A percentile compares a stretch with the other conserved stretches of the same genome.
Conservation (phyloP, 2,329 filamentous ascomycete genomes). For the Bipolaris sorokiniana region DNA sequence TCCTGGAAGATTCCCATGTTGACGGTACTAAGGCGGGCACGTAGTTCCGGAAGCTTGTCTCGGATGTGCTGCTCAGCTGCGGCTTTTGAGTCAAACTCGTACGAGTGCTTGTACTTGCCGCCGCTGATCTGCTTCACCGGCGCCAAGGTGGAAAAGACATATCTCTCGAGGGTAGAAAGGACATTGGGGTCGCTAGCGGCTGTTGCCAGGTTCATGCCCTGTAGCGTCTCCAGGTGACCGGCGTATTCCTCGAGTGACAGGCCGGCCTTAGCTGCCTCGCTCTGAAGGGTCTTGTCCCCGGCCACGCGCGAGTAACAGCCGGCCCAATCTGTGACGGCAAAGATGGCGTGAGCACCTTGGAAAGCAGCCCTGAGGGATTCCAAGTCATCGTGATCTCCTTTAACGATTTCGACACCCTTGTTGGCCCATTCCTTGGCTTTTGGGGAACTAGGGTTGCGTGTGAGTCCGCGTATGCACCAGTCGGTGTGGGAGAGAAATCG, state of each 20-base stretch:
- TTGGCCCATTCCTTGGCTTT: slow-evolving; percentile 41
- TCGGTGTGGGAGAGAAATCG: slow-evolving; percentile 29
- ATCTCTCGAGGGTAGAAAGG: slow-evolving; percentile 48
- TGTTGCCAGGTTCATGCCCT: slow-evolving; percentile 52
- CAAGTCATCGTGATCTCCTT: slow-evolving; percentile 22
- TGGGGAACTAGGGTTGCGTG: slow-evolving; percentile 51
- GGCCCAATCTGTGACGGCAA: slow-evolving; percentile 45
- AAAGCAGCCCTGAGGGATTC: slow-evolving; percentile 21
- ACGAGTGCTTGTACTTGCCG: slow-evolving; percentile 43
- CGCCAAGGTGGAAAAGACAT: slow-evolving; percentile 53
- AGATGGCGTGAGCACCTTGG: slow-evolving; percentile 37
- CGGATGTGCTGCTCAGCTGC: slow-evolving; percentile 23
- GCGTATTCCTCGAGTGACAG: slow-evolving; percentile 43
- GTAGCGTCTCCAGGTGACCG: slow-evolving; percentile 37
- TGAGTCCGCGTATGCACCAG: slow-evolving; percentile 46
- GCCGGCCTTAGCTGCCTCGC: slow-evolving; percentile 23
- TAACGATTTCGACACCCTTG: slow-evolving; percentile 28
- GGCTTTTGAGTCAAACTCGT: slow-evolving; percentile 53
- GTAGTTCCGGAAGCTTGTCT: slow-evolving; percentile 5
- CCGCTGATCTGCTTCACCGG: slow-evolving; percentile 35
- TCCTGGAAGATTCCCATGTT: slow-evolving; percentile 13
- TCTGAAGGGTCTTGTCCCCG: slow-evolving; percentile 18
- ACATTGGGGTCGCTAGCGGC: slow-evolving; percentile 40
- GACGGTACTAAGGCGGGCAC: slow-evolving; percentile 8
- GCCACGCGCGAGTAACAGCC: slow-evolving; percentile 42